phyloP scores from a whole-genome alignment of 108 stramenopile species.

The Fragilaria radians region DNA sequence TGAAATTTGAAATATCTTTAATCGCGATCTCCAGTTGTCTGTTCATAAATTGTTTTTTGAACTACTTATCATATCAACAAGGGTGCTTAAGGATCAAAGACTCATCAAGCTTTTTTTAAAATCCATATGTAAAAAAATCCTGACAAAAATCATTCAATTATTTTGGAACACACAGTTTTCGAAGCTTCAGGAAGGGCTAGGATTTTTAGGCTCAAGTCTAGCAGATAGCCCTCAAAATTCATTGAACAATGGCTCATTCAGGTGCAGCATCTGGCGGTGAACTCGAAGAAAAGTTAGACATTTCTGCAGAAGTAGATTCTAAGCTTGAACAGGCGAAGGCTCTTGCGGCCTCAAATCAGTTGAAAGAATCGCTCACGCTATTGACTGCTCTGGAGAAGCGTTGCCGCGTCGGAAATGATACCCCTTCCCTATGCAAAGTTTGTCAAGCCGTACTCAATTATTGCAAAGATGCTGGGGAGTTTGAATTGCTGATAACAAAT shows the following conservation, averaged over 20 bases:
- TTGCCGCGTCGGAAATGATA: slow-evolving; percentile 82
- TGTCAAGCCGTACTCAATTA: slow-evolving; percentile 57
- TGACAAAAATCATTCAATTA: no score
- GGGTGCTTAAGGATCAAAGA: no score
- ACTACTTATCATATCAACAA: no score
- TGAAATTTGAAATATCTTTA: no score
- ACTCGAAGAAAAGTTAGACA: slow-evolving; percentile 81
- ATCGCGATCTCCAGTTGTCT: no score
- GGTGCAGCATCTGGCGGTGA: slow-evolving; percentile 74
- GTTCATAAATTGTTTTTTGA: no score
- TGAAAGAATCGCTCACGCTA: slow-evolving; percentile 63
- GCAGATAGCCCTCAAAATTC: no score
- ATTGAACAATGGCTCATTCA: slow-evolving; percentile 17
- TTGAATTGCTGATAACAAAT: slow-evolving; percentile 47
- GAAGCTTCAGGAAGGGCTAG: no score
- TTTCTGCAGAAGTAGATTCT: slow-evolving; percentile 65
- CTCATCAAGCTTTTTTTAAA: no score
- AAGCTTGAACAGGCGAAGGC: slow-evolving; percentile 63
- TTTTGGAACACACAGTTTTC: no score
- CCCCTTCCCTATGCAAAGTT: slow-evolving; percentile 59
- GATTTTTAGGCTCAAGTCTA: no score
- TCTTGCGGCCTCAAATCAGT: slow-evolving; percentile 34
- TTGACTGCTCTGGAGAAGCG: slow-evolving; percentile 77
- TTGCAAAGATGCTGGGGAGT: slow-evolving; percentile 48
- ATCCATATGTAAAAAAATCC: no score